Evolutionary conservation across 495 filamentous ascomycete species (phyloP).

Genomic region (Hypoxylon intermedium): DNA sequence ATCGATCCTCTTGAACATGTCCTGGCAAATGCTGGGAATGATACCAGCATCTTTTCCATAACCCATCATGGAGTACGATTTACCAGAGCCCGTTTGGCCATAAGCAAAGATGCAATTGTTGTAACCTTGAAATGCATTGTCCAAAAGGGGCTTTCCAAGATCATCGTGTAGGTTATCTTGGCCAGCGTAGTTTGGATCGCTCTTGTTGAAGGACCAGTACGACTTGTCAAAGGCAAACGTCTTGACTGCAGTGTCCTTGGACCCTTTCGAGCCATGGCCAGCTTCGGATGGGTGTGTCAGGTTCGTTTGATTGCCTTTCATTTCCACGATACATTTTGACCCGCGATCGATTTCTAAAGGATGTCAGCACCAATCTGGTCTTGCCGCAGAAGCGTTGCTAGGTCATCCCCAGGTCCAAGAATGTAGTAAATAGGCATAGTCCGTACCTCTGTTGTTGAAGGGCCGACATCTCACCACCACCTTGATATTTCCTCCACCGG

Average conservation of each 20-base stretch:
- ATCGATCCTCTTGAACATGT: conserved; percentile 91
- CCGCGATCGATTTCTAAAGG: conserved; percentile 80
- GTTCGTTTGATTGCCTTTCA: conserved; percentile 91
- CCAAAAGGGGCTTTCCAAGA: conserved; percentile 86
- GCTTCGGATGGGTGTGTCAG: conserved; percentile 75
- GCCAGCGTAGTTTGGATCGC: conserved; percentile 81
- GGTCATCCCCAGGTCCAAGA: conserved; percentile 4
- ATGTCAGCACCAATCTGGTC: conserved; percentile 24
- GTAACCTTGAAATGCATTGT: conserved; percentile 98
- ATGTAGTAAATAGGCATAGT: conserved; percentile 23
- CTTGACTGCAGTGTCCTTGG: conserved; percentile 76
- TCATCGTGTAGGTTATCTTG: conserved; percentile 90
- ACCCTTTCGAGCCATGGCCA: conserved; percentile 67
- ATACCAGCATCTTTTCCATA: conserved; percentile 96
- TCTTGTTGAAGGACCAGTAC: conserved; percentile 96
- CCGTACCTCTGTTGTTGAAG: conserved; percentile 89
- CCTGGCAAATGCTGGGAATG: conserved; percentile 96
- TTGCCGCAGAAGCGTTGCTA: neutral
- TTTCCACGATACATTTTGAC: conserved; percentile 97
- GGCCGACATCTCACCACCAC: conserved; percentile 95
- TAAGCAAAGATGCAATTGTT: conserved; percentile 99
- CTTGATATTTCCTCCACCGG: conserved; percentile 96
- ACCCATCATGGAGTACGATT: conserved; percentile 99
- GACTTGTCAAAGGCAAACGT: conserved; percentile 94
- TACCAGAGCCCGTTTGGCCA: conserved; percentile 97